Evolutionary conservation across 1,139 yeast species (phyloP).

Genomic region (Eremothecium sinecaudum): DNA sequence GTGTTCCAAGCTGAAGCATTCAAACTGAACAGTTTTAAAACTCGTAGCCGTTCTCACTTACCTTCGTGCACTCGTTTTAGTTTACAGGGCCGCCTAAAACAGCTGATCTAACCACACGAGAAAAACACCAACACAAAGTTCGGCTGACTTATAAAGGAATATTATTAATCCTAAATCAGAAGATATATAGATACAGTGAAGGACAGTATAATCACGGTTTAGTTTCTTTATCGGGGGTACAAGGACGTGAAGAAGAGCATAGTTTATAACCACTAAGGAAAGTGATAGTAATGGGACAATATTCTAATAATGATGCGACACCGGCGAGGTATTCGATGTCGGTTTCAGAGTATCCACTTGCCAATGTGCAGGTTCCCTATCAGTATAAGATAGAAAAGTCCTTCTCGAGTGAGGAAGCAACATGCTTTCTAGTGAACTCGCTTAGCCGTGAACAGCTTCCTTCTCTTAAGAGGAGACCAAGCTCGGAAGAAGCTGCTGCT

Average conservation of each 20-base stretch:
- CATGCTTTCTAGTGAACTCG: slow-evolving; percentile 1
- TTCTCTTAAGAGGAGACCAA: slow-evolving; percentile 4
- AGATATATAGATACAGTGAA: background rate
- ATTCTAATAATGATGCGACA: background rate
- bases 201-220: background rate
- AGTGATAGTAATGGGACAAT: background rate
- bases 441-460: slow-evolving; percentile 3
- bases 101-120: too few relatives aligned
- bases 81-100: too few relatives aligned
- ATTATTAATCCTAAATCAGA: slow-evolving; percentile 4
- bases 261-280: background rate
- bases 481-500: slow-evolving; percentile 6
- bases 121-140: slow-evolving; percentile 6
- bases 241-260: slow-evolving; percentile 2
- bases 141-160: slow-evolving; percentile 1
- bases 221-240: too few relatives aligned
- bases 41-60: too few relatives aligned
- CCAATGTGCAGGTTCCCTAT: slow-evolving; percentile 14
- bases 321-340: slow-evolving; percentile 1
- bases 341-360: slow-evolving; percentile 14
- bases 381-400: slow-evolving; percentile 13
- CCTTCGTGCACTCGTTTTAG: too few relatives aligned
- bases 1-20: too few relatives aligned
- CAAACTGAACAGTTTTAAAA: too few relatives aligned
- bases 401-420: slow-evolving; percentile 2